Percentiles rank a stretch among this genome's conserved stretches.
Conservation (phyloP, 208 protist genomes). For the Porcisia deanei region DNA sequence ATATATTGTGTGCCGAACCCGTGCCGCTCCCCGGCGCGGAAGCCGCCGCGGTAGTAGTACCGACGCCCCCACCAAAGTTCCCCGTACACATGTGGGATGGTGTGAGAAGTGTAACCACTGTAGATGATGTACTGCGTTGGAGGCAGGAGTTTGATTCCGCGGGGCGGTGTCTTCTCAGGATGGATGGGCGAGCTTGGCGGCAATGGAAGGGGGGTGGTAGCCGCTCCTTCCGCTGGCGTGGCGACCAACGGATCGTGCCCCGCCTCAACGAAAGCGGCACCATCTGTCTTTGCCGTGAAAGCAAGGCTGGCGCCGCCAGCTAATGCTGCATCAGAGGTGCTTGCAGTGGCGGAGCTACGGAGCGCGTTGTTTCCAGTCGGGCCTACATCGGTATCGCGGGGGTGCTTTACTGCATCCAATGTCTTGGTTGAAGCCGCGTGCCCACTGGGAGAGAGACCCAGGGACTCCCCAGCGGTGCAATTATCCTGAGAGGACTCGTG, state of each 20-base stretch:
- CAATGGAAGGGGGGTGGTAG: not conserved
- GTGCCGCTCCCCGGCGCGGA: conserved; percentile 54
- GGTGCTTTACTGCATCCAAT: not conserved
- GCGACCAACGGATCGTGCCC: not conserved
- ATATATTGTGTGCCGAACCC: conserved; percentile 70
- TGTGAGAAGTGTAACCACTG: conserved; percentile 64
- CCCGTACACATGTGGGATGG: conserved; percentile 76
- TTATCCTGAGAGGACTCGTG: conserved; percentile 18
- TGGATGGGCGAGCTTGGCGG: not conserved
- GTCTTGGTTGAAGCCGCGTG: not conserved
- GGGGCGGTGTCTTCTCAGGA: not conserved
- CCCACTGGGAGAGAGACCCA: not conserved
- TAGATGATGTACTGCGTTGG: conserved; percentile 60
- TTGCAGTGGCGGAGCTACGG: not conserved
- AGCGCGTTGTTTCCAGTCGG: not conserved
- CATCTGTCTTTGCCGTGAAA: not conserved
- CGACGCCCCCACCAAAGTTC: conserved; percentile 74
- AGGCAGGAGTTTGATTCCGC: conserved; percentile 6
- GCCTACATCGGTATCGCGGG: not conserved
- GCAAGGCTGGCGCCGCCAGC: not conserved
- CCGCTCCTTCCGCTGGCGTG: not conserved
- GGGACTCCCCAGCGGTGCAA: conserved; percentile 3
- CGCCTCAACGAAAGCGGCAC: not conserved
- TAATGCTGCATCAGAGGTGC: not conserved
- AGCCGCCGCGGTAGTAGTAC: conserved; percentile 68